These are phyloP conservation scores for Phylloporus sp. DNA, from an alignment of 768 basidiomycete species.

Conservation along the genomic window DNA sequence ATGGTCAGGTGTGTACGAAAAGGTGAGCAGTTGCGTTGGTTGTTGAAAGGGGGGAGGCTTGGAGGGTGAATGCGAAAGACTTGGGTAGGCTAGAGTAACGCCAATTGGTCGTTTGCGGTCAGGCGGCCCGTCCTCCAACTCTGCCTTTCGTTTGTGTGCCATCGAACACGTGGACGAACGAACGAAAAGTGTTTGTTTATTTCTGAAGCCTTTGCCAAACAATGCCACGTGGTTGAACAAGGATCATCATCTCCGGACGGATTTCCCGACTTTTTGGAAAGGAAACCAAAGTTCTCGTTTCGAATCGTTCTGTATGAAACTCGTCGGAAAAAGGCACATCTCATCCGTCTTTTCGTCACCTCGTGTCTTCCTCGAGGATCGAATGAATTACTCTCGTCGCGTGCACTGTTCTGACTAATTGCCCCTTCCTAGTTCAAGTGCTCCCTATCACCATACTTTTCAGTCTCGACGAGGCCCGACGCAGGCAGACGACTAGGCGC, in stretches of 20 bases:
- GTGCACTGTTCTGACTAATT: conserved; percentile 15
- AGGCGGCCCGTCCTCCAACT: conserved; percentile 3
- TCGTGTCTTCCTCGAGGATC: conserved; percentile 23
- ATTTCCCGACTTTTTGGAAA: too few species aligned
- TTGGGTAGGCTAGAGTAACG: conserved; percentile 20
- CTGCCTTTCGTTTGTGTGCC: conserved; percentile 28
- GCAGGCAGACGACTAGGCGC: not conserved
- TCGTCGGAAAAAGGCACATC: not conserved
- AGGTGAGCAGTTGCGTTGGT: conserved; percentile 62
- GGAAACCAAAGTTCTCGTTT: not conserved
- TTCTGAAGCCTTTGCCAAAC: conserved; percentile 23
- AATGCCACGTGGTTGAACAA: conserved; percentile 13
- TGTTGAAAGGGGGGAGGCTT: conserved; percentile 54
- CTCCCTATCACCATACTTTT: too few species aligned
- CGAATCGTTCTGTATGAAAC: too few species aligned
- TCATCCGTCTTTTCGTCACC: conserved; percentile 11
- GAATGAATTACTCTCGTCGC: conserved; percentile 10
- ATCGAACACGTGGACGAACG: conserved; percentile 10
- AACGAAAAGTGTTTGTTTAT: conserved; percentile 13
- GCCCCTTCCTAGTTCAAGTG: not conserved
- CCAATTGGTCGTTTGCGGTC: conserved; percentile 1
- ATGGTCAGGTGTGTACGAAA: conserved; percentile 61
- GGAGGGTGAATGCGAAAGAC: conserved; percentile 17
- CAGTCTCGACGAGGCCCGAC: not conserved
- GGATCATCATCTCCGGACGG: too few species aligned